Conservation (phyloP, 768 basidiomycete species). For the Phaeotremella fagi region DNA sequence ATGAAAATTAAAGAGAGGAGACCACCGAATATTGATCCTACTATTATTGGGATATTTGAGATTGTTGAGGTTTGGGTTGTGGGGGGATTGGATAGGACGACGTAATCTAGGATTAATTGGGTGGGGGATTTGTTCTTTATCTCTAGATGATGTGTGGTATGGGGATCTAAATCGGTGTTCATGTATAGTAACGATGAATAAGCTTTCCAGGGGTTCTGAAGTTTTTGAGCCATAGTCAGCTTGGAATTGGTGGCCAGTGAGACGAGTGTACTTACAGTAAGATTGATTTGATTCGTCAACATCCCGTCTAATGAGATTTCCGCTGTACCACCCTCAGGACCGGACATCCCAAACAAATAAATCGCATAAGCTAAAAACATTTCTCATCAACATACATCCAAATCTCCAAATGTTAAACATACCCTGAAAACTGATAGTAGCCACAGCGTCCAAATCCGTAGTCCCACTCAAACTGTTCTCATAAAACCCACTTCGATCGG, state of each 20-base stretch:
- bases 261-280: slow-evolving; percentile 17
- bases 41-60: slow-evolving; percentile 6
- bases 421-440: slow-evolving; percentile 22
- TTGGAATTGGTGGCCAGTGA: not conserved
- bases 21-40: slow-evolving; percentile 8
- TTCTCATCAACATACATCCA: not conserved
- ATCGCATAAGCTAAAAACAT: slow-evolving; percentile 17
- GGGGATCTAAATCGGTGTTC: slow-evolving; percentile 8
- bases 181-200: slow-evolving; percentile 23
- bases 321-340: slow-evolving; percentile 25
- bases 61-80: not conserved
- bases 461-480: slow-evolving; percentile 19
- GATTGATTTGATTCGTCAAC: slow-evolving; percentile 9
- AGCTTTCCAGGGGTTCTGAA: slow-evolving; percentile 21
- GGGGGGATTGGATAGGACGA: slow-evolving; percentile 11
- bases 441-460: slow-evolving; percentile 6
- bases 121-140: slow-evolving; percentile 7
- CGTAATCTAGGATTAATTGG: slow-evolving; percentile 22
- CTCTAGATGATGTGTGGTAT: slow-evolving; percentile 7
- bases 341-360: slow-evolving; percentile 34
- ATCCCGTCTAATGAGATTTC: slow-evolving; percentile 25
- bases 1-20: slow-evolving; percentile 9
- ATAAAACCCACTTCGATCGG: slow-evolving; percentile 12
- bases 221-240: not conserved
- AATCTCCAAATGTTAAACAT: not conserved